Base-by-base conservation (phyloP, 768 basidiomycete species). In the Calocybe gangraenosa region DNA sequence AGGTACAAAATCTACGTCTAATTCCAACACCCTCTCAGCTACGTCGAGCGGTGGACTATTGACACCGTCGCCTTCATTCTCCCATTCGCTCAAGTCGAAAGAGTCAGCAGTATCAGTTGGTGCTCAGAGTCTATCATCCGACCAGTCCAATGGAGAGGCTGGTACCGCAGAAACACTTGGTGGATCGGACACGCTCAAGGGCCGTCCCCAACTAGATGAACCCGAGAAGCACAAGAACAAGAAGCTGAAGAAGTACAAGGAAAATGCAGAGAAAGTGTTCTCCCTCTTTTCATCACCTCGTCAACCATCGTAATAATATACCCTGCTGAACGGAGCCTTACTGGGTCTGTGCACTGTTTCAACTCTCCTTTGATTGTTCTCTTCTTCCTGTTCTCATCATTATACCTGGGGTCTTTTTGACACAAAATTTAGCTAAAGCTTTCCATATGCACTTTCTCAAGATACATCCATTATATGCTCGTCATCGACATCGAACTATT, bases 211-310 rank as follows among this genome's bases (percentile, higher is more conserved):
- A 7, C 47, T 47, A 3, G 73, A 74, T 40, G 69, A 76, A 46
- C 68, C 73, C n/a, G 76, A 82, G 56, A 82, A 79, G 59, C 69
- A 69, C 49, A 83, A 76, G 77, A 81, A 63, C 58, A 87, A 79
- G 71, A 90, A 85, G 65, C 62, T 88, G 64, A 87, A 84, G 74
- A 89, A 83, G 68, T 87, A 88, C 70, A 91, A 90, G 68, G 83
- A 89, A 59, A 85, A 83, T 50, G 87, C 89, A 2, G 88, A 90
- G 70, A 91, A 91, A 53, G 76, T 92, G 44, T 73, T 92, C 47
- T 87, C 87, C 23, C 69, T 92, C 51, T 91, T 92, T 63, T 83
- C 84, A 34, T 79, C 84, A 20, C 83, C 85, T 49, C 84, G 76
- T 47, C 77, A 74, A 57, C 58, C 62, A 37, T 62, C 58, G 51